Base-by-base conservation (phyloP, 169 alveolate genomes). In the Haemoproteus tartakovskyi region DNA sequence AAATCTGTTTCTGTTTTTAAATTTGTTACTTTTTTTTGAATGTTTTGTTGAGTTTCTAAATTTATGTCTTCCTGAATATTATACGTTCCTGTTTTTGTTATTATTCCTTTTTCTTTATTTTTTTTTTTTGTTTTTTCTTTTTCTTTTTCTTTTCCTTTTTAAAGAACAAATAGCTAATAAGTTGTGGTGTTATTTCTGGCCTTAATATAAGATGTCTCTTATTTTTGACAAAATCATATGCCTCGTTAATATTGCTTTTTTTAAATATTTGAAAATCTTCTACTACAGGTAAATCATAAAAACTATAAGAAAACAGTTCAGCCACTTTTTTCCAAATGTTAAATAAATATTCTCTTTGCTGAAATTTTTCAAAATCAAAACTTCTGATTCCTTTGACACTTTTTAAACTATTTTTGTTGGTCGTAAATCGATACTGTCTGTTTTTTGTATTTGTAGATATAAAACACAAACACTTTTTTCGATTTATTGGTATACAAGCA, bases 161-260 rank as follows among this genome's bases (percentile, higher is more conserved):
- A 27, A 67, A 21, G 36, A 52, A 67, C 21, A 67, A 24, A 18
- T 67, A 60, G 14, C 19, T 52, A 29, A 67, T 47, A 27, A 67
- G 16, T 27, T 67, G 82, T 29, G 82, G 82, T 19, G 82, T 67
- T 0, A 67, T 67, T 52, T 67, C 82, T 11, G 82, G 82, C 0
- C 82, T 46, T 36, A 67, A 16, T 52, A 54, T 67, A 14, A 67
- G 29, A 41, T 67, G 82, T 9, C 70, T 54, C 3, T 27, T 54
- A 52, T 67, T 67, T 33, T 67, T 67, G 3, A 67, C 46, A 29
- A 67, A 67, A 57, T 67, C 82, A 19, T 67, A 67, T 0, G 67
- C 27, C 36, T 67, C 82, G 56, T 67, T 67, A 22, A 67, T 67
- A 24, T 37, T 52, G 27, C 51, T 67, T 22, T 12, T 67, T 60